Base-by-base conservation (phyloP, 352 stramenopile genomes). In the Plasmopara viticola region DNA sequence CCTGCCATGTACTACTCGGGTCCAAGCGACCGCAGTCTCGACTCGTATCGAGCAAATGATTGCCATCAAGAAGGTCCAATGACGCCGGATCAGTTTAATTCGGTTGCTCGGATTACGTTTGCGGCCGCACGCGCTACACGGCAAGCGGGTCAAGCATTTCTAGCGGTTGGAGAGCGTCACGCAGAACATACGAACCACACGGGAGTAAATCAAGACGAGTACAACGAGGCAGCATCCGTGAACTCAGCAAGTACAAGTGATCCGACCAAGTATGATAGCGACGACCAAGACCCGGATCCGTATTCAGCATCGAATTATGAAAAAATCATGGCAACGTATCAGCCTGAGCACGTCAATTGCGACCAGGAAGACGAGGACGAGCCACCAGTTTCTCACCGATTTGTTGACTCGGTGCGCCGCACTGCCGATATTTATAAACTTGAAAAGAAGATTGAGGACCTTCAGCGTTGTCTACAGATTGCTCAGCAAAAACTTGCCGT, bases 291-390 rank as follows among this genome's bases (percentile, higher is more conserved):
- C n/a, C 76, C 75, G 28, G 68, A 87, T 15, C 76, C 75, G 20
- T 87, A 85, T 45, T 74, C 78, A 6, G 63, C 65, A 0, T 70
- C 59, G 0, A 85, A 85, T 47, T 90, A 86, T 45, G 74, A 85
- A 17, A 74, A 75, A 34, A 48, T 81, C 12, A 87, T 89, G 78
- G 67, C 65, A 6, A 61, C 58, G 5, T 74, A 71, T 28, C 46
- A 62, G 33, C 53, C 61, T 42, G 56, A 72, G 35, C 39, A 64
- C 41, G 58, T 70, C 46, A 46, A 45, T 48, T 64, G 55, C 5
- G 41, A 69, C 37, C 44, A 71, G 41, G 62, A 75, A 51, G 55
- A 72, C 1, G 58, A 72, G 0, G 59, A 69, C 37, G 45, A 71
- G 10, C 51, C 55, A 9, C 38, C 31, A n/a, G 53, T 15, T 2